These are phyloP conservation scores for Conidiobolus incongruus DNA, from an alignment of 371 early-diverging fungal genomes.

Conservation along the genomic window DNA sequence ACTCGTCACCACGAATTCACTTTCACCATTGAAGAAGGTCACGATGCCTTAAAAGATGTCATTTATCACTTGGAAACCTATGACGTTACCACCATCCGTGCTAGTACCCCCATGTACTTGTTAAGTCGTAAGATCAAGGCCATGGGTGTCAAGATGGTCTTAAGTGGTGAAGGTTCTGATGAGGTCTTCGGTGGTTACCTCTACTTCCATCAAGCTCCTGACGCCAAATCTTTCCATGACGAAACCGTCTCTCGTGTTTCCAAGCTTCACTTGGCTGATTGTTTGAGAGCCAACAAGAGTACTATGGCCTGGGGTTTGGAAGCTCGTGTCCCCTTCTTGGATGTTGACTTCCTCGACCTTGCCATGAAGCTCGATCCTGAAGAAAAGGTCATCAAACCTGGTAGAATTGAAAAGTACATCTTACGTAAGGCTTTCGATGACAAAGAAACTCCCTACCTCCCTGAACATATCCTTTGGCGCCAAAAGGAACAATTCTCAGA, in stretches of 20 bases:
- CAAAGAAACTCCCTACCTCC: constrained; percentile 59
- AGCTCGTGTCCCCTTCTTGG: constrained; percentile 91
- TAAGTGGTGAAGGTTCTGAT: constrained; percentile 88
- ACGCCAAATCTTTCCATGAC: constrained; percentile 48
- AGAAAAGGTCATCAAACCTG: constrained; percentile 44
- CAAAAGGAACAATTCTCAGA: constrained; percentile 97
- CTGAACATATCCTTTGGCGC: constrained; percentile 78
- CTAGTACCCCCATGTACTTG: constrained; percentile 93
- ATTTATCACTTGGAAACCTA: constrained; percentile 92
- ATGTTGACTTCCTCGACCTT: constrained; percentile 65
- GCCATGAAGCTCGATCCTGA: constrained; percentile 65
- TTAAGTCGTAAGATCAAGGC: constrained; percentile 89
- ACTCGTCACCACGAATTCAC: constrained; percentile 90
- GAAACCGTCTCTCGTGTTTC: constrained; percentile 78
- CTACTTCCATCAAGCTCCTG: constrained; percentile 90
- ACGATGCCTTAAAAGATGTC: constrained; percentile 86
- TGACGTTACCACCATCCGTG: constrained; percentile 97
- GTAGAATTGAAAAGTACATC: constrained; percentile 68
- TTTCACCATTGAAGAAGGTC: constrained; percentile 84
- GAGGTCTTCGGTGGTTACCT: constrained; percentile 94
- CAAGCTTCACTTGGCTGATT: constrained; percentile 85
- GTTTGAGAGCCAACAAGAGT: constrained; percentile 90
- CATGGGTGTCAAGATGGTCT: constrained; percentile 95
- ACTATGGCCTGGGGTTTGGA: constrained; percentile 98
- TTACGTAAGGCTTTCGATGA: constrained; percentile 69